Evolutionary conservation across 169 alveolate species (phyloP), one percentile per base, ranked within the genome.

Genomic region (Plasmodium blacklocki): DNA sequence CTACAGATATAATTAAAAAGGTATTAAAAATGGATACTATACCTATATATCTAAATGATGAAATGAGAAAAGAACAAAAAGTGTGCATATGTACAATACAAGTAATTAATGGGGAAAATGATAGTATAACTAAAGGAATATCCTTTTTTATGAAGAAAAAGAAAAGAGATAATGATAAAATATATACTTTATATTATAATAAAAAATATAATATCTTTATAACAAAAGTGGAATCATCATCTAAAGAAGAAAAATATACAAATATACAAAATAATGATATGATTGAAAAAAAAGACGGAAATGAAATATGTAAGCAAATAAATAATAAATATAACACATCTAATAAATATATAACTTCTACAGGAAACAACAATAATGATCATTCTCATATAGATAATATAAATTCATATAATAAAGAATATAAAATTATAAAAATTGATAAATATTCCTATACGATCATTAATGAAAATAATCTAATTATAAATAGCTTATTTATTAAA

Each of bases 391-490:
- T 39, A 15, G 47, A 59, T 9, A 45, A 12, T 5, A 15, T 19
- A 2, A 47, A 29, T n/a, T 43, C 23, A 18, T 52, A 18, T 49
- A 11, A 50, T 9, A 50, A 75, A 62, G 59, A 45, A 45, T 62
- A 19, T 52, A 23, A 62, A 59, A 45, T 18, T 50, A 45, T 75
- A 45, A 75, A 75, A 32, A 50, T 50, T 11, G 74, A 75, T 58
- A 60, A 75, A 62, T 75, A 23, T 58, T 75, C 88, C 14, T 75
- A 75, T 47, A 75, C 88, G 21, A 52, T 12, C 1, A 45, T 75
- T n/a, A 66, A 67, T 32, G 72, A 75, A 75, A 43, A 75, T 19
- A 49, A 18, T 19, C 45, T 75, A 23, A 75, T 56, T 52, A 75
- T 75, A 26, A 3, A 45, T 18, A 75, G 88, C 29, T 14, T 75